A percentile compares a stretch with the other conserved stretches of the same genome.
Conservation (phyloP, 108 stramenopile species). For the Skeletonema grethae region DNA sequence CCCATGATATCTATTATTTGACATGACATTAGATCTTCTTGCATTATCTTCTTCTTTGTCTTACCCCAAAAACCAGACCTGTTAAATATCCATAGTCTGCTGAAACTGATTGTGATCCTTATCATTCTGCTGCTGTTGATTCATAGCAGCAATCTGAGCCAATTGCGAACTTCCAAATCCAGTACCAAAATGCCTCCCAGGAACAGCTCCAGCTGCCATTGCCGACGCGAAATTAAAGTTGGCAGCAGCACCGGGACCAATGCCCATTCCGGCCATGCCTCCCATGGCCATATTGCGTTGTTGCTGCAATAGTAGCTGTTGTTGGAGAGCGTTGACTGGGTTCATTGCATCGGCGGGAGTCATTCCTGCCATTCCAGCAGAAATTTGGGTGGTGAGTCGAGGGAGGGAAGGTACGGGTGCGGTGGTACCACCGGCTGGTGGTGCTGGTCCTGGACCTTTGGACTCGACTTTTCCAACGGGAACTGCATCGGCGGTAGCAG, state of each 20-base stretch:
- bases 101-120: conserved; percentile 2
- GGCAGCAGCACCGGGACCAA: neutral
- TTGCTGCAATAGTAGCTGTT: neutral
- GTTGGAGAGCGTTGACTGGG: neutral
- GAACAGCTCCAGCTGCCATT: neutral
- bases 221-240: neutral
- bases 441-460: neutral
- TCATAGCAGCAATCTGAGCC: conserved; percentile 4
- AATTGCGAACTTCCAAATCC: neutral
- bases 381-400: neutral
- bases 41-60: neutral
- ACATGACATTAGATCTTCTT: neutral
- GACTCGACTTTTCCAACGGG: neutral
- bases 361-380: neutral
- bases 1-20: neutral
- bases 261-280: neutral
- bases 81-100: neutral
- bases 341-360: neutral
- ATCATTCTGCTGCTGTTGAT: conserved; percentile 1
- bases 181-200: neutral
- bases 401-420: neutral
- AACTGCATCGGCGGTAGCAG: neutral
- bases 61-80: neutral
- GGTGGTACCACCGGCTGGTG: too few relatives aligned
- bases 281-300: neutral